Conservation (phyloP, 2,329 filamentous ascomycete species). For the Chrysoporthe deuterocubensis region DNA sequence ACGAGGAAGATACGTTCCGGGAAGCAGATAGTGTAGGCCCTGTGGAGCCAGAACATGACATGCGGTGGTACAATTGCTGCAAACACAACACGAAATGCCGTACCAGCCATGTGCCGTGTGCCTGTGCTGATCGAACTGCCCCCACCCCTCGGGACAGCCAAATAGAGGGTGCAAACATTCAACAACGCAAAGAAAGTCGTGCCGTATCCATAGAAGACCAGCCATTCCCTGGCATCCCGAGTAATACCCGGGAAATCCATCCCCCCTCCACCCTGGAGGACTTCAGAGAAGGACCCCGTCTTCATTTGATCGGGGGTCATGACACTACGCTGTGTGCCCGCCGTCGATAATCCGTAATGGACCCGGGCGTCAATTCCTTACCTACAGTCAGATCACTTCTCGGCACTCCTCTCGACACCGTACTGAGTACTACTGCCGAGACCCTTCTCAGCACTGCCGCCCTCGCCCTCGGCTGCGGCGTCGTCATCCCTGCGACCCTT, state of each 20-base stretch:
- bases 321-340: neutral
- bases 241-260: no score
- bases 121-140: neutral
- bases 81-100: neutral
- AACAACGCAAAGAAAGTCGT: neutral
- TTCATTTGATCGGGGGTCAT: neutral
- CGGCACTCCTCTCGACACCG: neutral
- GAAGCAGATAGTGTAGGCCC: neutral
- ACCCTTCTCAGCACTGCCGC: neutral
- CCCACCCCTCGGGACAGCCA: neutral
- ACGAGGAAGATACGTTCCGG: neutral
- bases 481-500: neutral
- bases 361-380: neutral
- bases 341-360: neutral
- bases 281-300: neutral
- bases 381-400: neutral
- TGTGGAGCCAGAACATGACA: slow-evolving; percentile 1
- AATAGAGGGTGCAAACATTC: neutral
- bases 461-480: neutral
- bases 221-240: no score
- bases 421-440: no score
- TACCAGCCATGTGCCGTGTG: neutral
- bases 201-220: neutral
- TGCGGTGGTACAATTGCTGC: neutral
- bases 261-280: neutral